These are phyloP conservation scores for Afroboletus lepidellus DNA, from an alignment of 1,284 basidiomycete genomes.

Conservation along the genomic window DNA sequence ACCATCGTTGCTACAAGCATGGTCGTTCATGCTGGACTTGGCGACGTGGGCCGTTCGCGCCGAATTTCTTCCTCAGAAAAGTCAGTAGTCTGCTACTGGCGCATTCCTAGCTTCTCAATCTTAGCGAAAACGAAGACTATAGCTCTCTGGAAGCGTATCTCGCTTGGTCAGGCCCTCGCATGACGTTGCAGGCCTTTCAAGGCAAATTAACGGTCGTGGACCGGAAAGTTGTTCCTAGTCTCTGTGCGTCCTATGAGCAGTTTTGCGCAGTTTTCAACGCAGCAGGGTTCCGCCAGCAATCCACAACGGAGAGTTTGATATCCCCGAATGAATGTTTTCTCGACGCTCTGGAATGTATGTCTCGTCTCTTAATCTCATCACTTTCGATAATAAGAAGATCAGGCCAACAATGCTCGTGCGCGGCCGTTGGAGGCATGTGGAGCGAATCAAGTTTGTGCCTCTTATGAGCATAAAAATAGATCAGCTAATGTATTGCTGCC, in stretches of 20 bases:
- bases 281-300: background rate
- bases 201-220: constrained; percentile 8
- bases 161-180: constrained; percentile 16
- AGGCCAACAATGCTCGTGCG: constrained; percentile 9
- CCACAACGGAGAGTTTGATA: background rate
- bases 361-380: background rate
- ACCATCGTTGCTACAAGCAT: too few species aligned
- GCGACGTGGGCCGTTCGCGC: constrained; percentile 13
- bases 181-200: constrained; percentile 15
- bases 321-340: background rate
- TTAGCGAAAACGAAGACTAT: constrained; percentile 1
- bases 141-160: constrained; percentile 12
- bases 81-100: constrained; percentile 1
- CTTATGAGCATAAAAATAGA: background rate
- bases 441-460: constrained; percentile 15
- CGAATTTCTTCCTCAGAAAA: constrained; percentile 12
- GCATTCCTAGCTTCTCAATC: background rate
- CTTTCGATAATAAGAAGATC: background rate
- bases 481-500: background rate
- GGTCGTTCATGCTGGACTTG: constrained; percentile 12
- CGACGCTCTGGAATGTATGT: constrained; percentile 9
- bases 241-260: constrained; percentile 12
- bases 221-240: constrained; percentile 8
- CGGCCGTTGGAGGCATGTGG: constrained; percentile 4
- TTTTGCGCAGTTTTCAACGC: constrained; percentile 12